Evolutionary conservation across 2,329 filamentous ascomycete species (phyloP), one percentile per base, ranked within the genome.

Genomic region (Cephalotrichum gorgonifer): DNA sequence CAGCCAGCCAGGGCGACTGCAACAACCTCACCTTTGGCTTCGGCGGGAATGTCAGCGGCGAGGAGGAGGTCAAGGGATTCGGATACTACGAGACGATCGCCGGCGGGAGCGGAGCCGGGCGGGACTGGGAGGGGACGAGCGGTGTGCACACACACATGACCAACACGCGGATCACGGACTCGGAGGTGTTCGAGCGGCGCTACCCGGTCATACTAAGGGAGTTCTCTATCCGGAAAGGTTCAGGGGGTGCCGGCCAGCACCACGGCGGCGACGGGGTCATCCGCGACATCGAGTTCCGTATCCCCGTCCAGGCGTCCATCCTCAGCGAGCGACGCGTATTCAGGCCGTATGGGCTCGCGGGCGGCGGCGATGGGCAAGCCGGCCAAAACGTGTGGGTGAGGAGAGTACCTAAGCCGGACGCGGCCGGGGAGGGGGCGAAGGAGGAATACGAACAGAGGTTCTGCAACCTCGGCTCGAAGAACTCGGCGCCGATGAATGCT

Each of bases 341-440:
- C 56, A 78, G 78, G 43, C 87, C 68, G 1, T 66, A 67, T 17
- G 90, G 91, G 0, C 73, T 96, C 51, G 83, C 81, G 22, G 91
- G 91, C 1, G 91, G 91, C 3, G 83, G 82, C 50, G 85, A 91
- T 53, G 91, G 81, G 0, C 68, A 79, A 56, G 84, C 85, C 46
- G 91, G 91, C 0, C 68, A 90, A 53, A 97, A 97, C 57, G 70
- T 94, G 43, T 97, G 91, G 91, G 82, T 94, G 28, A 73, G 87
- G 7, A 83, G 78, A 52, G 83, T 91, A 48, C 70, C 73, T 55
- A 80, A 79, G 62, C 68, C 68, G 1, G 33, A 20, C 33, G 71
- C 71, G 57, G 57, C 59, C 0, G 62, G 58, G 0, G 64, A 66
- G 11, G 58, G 60, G 6, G 73, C 76, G 53, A 75, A 73, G 58